These are phyloP conservation scores for Sphagnum tenellum DNA, from an alignment of 225 moss, liverwort and hornwort species.

Conservation along the genomic window DNA sequence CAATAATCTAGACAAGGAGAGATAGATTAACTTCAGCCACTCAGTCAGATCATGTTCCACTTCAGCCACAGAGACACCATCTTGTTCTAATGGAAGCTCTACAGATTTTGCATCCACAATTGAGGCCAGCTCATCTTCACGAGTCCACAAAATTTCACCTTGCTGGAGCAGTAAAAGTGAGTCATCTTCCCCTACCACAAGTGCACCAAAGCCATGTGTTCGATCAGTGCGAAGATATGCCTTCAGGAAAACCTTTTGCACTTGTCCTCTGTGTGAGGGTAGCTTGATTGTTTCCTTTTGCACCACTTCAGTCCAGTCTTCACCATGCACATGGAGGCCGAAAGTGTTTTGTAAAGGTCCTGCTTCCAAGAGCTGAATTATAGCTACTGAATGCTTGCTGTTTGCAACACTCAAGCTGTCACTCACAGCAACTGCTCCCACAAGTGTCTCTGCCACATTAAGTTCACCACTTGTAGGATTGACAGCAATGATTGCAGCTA, in stretches of 20 bases:
- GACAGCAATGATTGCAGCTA: constrained; percentile 54
- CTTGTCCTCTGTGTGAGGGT: constrained; percentile 61
- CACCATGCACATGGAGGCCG: constrained; percentile 52
- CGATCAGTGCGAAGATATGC: constrained; percentile 82
- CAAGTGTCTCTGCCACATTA: constrained; percentile 38
- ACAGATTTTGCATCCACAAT: constrained; percentile 60
- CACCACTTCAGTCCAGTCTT: constrained; percentile 50
- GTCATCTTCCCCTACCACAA: constrained; percentile 88
- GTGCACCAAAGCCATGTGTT: constrained; percentile 90
- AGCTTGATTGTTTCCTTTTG: constrained; percentile 64
- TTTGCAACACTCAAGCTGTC: constrained; percentile 74
- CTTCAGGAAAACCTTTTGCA: constrained; percentile 76
- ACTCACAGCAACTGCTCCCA: constrained; percentile 46
- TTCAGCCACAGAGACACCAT: constrained; percentile 78
- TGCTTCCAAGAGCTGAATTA: constrained; percentile 44
- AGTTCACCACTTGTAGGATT: constrained; percentile 50
- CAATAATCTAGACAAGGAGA: background rate
- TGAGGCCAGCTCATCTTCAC: constrained; percentile 88
- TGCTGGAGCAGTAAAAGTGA: constrained; percentile 89
- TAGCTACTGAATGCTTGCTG: constrained; percentile 53
- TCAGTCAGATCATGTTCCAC: constrained; percentile 86
- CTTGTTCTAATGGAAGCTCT: constrained; percentile 76
- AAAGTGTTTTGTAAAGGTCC: constrained; percentile 30
- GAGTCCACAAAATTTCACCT: constrained; percentile 93
- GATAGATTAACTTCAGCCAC: constrained; percentile 67